Base-by-base conservation (phyloP, 163 green algal species). In the Chlamydomonas reinhardtii region DNA sequence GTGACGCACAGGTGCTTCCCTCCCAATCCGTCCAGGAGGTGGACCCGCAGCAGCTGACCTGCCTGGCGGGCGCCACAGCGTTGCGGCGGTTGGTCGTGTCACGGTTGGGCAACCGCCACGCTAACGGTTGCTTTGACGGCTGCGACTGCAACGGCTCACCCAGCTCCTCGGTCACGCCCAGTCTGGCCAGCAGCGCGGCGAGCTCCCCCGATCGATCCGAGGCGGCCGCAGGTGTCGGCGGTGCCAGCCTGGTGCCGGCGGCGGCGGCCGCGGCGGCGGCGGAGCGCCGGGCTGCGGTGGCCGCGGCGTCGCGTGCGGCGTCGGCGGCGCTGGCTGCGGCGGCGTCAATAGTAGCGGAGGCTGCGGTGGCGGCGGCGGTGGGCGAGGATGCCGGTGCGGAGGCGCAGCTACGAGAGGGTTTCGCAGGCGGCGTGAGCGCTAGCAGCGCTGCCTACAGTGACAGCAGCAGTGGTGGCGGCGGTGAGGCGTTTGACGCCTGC, bases 41-140 rank as follows among this genome's bases (percentile, higher is more conserved):
- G 24, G 80, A 86, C 31, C 70, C 80, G 17, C 54, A 79, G 54
- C 34, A 86, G 56, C 70, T 86, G 56, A 64, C 70, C 70, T 79
- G 80, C 70, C 71, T 86, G 80, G 80, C 80, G 56, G 70, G 70
- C 27, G 80, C 80, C 54, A 86, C 80, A 2, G 34, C 54, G 56
- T 61, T 86, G 80, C 68, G 80, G 2, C 69, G 70, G 34, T 65
- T 86, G 70, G 70, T 79, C 34, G 70, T 79, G 35, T 74, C 70
- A 6, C 80, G 80, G 31, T 59, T 86, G 80, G 80, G 80, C 80
- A 86, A 86, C 80, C 80, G 80, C 34, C 80, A 86, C 35, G 69
- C 27, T 6, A 73, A 65, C 35, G 80, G 66, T 19, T 86, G 80
- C 80, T 79, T 86, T 35, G 70, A 80, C 9, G 80, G 80, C 69